Evolutionary conservation across 1,284 basidiomycete genomes (phyloP), one percentile per base, ranked within the genome.

Genomic region (Pulveroboletus sp.): DNA sequence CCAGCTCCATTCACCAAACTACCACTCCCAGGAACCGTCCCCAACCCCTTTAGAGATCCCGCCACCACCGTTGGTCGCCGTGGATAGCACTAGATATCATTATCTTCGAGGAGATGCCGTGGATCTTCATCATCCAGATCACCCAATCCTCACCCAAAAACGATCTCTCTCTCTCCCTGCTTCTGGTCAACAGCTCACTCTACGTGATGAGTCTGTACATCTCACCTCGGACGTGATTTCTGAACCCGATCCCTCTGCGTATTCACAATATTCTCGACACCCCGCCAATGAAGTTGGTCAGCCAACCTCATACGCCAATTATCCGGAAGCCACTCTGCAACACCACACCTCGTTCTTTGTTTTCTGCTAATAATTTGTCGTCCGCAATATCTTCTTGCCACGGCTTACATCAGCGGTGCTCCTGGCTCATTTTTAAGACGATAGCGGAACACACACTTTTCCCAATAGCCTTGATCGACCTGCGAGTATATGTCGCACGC

Each of bases 21-120:
- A 75, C 57, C 65, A 54, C 45, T 48, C 62, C 33, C 61, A 70
- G 26, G 66, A 68, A 50, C 42, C 56, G 33, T 66, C 71, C 24
- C 61, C 72, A 24, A 60, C 71, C 26, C 58, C 63, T 24, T 71
- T 77, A 69, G 75, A 77, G 57, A 67, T 77, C 32, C 77, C 76
- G 21, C 70, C 72, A n/a, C 74, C 77, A 1, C 71, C 76, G 26
- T 61, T 76, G 60, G 65, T 67, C 3, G 8, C 51, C 41, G 56
- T 72, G 19, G 29, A 58, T n/a, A 41, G 24, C 17, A 29, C 60
- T 21, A 56, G 52, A 24, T 60, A 67, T 49, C 58, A 52, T 12
- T 71, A 60, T 36, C 61, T 52, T 37, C 43, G 50, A 33, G 61
- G 49, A 13, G 56, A 66, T 21, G 24, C 3, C 8, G 48, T 43